phyloP scores from a whole-genome alignment of 228 moss, liverwort and hornwort genomes.

The Sphagnum magellanicum region DNA sequence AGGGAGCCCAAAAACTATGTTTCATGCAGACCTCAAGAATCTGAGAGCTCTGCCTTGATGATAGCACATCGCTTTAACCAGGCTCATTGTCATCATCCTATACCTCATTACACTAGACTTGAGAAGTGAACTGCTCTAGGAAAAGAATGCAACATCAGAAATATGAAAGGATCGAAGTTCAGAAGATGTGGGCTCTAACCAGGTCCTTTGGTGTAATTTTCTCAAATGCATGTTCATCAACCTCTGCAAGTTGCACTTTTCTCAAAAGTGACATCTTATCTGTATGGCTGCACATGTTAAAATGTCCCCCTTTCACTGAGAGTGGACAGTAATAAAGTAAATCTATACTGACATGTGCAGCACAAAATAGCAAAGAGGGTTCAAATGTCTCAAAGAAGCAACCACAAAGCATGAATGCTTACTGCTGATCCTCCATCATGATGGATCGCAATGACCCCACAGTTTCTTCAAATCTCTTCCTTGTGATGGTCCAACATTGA shows the following conservation, averaged over 20 bases:
- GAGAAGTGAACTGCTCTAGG: too few species aligned
- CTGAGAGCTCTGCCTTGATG: too few species aligned
- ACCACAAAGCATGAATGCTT: not conserved
- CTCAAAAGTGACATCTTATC: conserved; percentile 40
- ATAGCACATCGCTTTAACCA: too few species aligned
- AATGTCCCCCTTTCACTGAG: not conserved
- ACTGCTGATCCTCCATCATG: conserved; percentile 44
- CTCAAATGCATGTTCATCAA: conserved; percentile 42
- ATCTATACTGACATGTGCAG: not conserved
- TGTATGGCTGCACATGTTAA: conserved; percentile 21
- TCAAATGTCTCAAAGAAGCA: not conserved
- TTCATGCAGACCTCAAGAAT: too few species aligned
- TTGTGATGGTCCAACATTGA: conserved; percentile 48
- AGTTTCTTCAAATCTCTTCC: conserved; percentile 30
- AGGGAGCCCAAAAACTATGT: too few species aligned
- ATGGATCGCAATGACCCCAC: conserved; percentile 36
- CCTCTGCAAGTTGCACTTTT: conserved; percentile 39
- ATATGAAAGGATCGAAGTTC: too few species aligned
- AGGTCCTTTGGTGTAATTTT: conserved; percentile 44
- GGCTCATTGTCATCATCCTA: too few species aligned
- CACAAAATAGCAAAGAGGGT: not conserved
- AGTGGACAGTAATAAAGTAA: not conserved
- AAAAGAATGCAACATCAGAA: too few species aligned
- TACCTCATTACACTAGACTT: too few species aligned
- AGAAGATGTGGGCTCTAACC: conserved; percentile 13